Conservation (phyloP, 169 alveolate genomes). For the Besnoitia besnoiti region DNA sequence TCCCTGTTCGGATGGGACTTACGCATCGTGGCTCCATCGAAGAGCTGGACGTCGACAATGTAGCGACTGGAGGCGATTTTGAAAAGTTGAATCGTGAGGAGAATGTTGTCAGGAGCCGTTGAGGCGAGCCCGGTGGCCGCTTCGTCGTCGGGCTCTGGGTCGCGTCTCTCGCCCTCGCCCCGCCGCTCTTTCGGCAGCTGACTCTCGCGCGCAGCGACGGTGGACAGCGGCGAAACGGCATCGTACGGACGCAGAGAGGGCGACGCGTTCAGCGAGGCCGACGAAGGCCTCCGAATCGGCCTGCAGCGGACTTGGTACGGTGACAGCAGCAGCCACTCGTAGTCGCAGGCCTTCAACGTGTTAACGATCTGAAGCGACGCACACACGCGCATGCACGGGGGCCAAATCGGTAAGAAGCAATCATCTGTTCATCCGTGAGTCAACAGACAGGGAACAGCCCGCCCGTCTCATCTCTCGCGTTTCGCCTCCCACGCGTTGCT, state of each 20-base stretch:
- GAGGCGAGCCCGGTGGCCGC: not conserved
- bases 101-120: constrained; percentile 19
- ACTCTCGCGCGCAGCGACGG: too few species aligned
- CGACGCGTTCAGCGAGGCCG: not conserved
- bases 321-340: constrained; percentile 66
- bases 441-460: too few species aligned
- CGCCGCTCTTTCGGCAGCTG: not conserved
- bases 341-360: constrained; percentile 68
- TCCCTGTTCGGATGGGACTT: not conserved
- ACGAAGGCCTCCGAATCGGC: constrained; percentile 27
- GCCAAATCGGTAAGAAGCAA: too few species aligned
- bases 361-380: constrained; percentile 60
- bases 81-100: constrained; percentile 55
- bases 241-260: too few species aligned
- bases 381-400: not conserved
- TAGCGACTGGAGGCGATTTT: constrained; percentile 65
- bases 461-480: too few species aligned
- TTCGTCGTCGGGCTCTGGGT: not conserved
- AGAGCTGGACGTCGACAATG: constrained; percentile 70
- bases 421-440: too few species aligned
- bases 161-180: not conserved
- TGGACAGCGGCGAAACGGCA: too few species aligned
- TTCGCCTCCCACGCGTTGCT: too few species aligned
- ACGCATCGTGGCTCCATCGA: constrained; percentile 69
- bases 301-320: constrained; percentile 70